phyloP scores from a whole-genome alignment of 495 filamentous ascomycete species.

The Lophiotrema nucula region DNA sequence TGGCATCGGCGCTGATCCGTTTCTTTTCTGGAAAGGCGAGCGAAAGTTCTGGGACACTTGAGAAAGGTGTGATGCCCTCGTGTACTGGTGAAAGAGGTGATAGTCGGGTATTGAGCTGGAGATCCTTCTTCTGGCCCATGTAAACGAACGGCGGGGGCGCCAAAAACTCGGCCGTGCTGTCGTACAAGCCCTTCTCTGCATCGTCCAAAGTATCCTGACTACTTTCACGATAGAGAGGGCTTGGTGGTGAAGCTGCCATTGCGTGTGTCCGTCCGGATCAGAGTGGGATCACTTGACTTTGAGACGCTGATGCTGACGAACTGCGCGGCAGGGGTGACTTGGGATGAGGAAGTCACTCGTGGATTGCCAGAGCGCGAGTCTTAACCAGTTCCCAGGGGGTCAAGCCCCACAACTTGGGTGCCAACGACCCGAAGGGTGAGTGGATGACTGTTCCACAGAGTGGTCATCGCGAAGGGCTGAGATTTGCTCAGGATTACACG shows the following conservation, averaged over 20 bases:
- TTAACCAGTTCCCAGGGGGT: constrained; percentile 20
- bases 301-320: constrained; percentile 5
- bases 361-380: constrained; percentile 15
- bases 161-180: constrained; percentile 36
- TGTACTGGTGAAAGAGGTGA: constrained; percentile 40
- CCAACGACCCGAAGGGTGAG: neutral
- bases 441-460: neutral
- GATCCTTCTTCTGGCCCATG: constrained; percentile 32
- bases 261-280: too few species aligned
- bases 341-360: constrained; percentile 7
- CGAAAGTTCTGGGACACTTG: constrained; percentile 39
- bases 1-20: constrained; percentile 17
- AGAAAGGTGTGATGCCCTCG: constrained; percentile 44
- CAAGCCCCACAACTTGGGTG: constrained; percentile 21
- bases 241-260: constrained; percentile 24
- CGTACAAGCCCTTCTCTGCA: constrained; percentile 46
- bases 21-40: constrained; percentile 33
- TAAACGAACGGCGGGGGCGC: constrained; percentile 36
- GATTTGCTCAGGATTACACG: neutral
- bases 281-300: constrained; percentile 11
- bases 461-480: too few species aligned
- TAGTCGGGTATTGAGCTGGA: constrained; percentile 33
- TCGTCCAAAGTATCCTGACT: constrained; percentile 38
- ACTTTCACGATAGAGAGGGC: constrained; percentile 20
- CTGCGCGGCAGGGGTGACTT: constrained; percentile 14